Conservation (phyloP, 2,329 filamentous ascomycete species). For the Pseudopyricularia javanii region DNA sequence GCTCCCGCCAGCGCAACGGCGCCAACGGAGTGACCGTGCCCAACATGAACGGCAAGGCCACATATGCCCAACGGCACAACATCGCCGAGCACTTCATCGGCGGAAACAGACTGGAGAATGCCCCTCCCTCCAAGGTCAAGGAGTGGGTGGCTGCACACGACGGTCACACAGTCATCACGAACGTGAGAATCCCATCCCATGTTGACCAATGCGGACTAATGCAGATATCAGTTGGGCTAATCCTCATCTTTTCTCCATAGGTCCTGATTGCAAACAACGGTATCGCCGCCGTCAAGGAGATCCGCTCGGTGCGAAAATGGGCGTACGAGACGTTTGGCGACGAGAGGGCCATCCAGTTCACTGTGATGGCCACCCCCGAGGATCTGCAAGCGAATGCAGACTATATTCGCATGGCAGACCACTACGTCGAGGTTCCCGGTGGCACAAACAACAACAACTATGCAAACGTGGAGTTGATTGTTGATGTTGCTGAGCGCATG, state of each 20-base stretch:
- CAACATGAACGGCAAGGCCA: conserved; percentile 43
- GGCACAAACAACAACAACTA: conserved; percentile 99
- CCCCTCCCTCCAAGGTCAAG: conserved; percentile 77
- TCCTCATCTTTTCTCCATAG: conserved; percentile 30
- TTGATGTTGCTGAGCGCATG: conserved; percentile 97
- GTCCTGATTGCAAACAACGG: conserved; percentile 99
- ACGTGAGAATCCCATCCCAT: too few relatives aligned
- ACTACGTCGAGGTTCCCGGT: conserved; percentile 97
- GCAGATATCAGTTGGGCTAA: too few relatives aligned
- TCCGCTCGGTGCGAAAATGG: conserved; percentile 98
- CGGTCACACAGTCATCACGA: conserved; percentile 96
- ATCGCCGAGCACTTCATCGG: conserved; percentile 92
- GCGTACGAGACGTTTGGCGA: conserved; percentile 99
- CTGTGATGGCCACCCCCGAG: conserved; percentile 98
- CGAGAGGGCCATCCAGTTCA: conserved; percentile 96
- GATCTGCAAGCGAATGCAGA: conserved; percentile 96
- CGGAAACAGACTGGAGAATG: conserved; percentile 75
- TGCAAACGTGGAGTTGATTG: conserved; percentile 97
- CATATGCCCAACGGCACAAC: conserved; percentile 70
- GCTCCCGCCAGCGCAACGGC: conserved; percentile 9
- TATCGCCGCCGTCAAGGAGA: conserved; percentile 98
- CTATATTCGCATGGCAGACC: conserved; percentile 98
- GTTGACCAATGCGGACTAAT: too few relatives aligned
- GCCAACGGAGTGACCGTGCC: conserved; percentile 36
- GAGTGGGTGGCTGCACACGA: conserved; percentile 85